Base-by-base conservation (phyloP, 192 early-diverging fungal genomes). In the Entomortierella beljakovae region DNA sequence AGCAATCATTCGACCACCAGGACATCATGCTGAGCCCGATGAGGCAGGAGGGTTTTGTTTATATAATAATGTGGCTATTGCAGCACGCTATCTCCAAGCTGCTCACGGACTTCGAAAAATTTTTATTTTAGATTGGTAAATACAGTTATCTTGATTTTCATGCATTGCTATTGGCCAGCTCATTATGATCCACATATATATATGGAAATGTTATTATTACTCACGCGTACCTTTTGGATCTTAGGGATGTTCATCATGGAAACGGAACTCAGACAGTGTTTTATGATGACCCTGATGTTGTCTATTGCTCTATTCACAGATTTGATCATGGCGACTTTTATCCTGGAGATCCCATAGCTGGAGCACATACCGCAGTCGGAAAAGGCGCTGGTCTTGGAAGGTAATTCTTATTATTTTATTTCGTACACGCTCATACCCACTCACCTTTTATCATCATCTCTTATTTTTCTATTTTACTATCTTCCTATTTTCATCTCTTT, bases 211-310 rank as follows among this genome's bases (percentile, higher is more conserved):
- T 23, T 16, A 29, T 57, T 42, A 23, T 10, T 25, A 29, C 32
- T 51, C 25, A n/a, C n/a, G n/a, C n/a, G n/a, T n/a, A n/a, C n/a
- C n/a, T n/a, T n/a, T n/a, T n/a, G 52, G 32, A 29, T 5, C 20
- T 23, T 73, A 86, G 84, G 96, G 96, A 98, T 73, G 84, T 97
- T n/a, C 96, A 98, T 77, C 96, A 97, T 67, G 96, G 95, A 18
- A 98, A 98, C 64, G 96, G 96, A 1, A 97, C 93, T 26, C 95
- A 98, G 53, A 87, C 91, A 1, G 83, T 84, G 2, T 98, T 98
- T 62, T 90, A 89, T 72, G 62, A 86, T 1, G 91, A 97, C 59
- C 87, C 90, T 1, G 79, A 88, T 64, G 93, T 97, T 1, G 81
- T 97, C 7, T 96, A 95, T 67, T 85, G 94, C 34, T 95, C 94